A percentile compares a stretch with the other conserved stretches of the same genome.
Conservation (phyloP, 257 asterid species). For the Ehretia macrophylla region DNA sequence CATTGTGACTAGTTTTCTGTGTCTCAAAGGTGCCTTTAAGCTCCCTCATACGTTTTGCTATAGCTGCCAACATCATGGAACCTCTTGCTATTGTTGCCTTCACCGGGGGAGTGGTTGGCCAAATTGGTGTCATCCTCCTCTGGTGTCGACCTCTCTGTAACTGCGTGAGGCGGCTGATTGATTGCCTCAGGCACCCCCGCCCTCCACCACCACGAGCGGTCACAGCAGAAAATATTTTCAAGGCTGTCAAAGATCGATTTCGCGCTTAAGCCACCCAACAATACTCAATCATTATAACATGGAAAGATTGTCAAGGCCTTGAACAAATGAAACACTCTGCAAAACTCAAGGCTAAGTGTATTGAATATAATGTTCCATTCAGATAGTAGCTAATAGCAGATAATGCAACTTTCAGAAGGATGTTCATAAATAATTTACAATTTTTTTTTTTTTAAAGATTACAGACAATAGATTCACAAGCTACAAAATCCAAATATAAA, state of each 20-base stretch:
- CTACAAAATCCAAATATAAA: background rate
- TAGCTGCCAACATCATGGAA: conserved; percentile 1
- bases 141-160: conserved; percentile 25
- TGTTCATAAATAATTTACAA: background rate
- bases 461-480: background rate
- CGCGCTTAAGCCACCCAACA: background rate
- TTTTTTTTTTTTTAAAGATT: background rate
- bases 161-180: conserved; percentile 14
- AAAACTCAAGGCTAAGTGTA: too few relatives aligned
- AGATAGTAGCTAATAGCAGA: too few relatives aligned
- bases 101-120: conserved; percentile 6
- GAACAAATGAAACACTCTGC: too few relatives aligned
- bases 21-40: too few relatives aligned
- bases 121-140: conserved; percentile 8
- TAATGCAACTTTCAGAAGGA: background rate
- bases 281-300: background rate
- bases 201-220: conserved; percentile 20
- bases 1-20: too few relatives aligned
- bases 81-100: conserved; percentile 7
- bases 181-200: conserved; percentile 24
- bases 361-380: too few relatives aligned
- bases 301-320: too few relatives aligned
- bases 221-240: conserved; percentile 2
- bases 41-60: too few relatives aligned
- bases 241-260: conserved; percentile 5